Base-by-base conservation (phyloP, 2,329 filamentous ascomycete genomes). In the Fusarium sp. region DNA sequence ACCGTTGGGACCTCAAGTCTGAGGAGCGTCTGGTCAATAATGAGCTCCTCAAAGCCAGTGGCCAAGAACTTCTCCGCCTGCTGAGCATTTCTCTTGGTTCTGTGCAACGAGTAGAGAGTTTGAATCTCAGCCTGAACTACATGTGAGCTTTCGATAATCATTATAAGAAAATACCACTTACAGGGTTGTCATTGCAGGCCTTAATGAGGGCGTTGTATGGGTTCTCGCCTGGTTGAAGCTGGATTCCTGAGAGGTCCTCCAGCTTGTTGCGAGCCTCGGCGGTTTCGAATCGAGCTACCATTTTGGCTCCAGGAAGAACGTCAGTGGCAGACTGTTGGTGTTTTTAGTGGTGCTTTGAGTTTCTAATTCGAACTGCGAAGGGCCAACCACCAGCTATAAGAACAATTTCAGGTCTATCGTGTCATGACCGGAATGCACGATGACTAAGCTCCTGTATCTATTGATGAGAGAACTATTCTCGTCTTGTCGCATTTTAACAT, bases 201-300 rank as follows among this genome's bases (percentile, higher is more conserved):
- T 86, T 79, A 63, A 97, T 92, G 63, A 97, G 82, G 20, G 90
- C 89, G 71, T 92, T 86, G 77, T 95, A 96, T 1, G 93, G 93
- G 72, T 96, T 97, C 76, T 88, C 87, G 47, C 85, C 87, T 0
- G 85, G 83, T 68, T 82, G 77, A 60, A 85, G 74, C 22, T 79
- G 76, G 51, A 87, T 79, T 16, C 86, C 86, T 2, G 87, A 88
- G 27, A 89, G 78, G 55, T 89, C 86, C 74, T 87, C 84, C 14
- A 88, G 77, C 79, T 84, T 86, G 77, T 87, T 87, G 66, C 78
- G 81, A 16, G 81, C 79, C 44, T 86, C 73, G 3, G 81, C 73
- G 10, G 70, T 66, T 53, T 67, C 73, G 12, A 71, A 70, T 53
- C 56, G 71, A 42, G 56, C 59, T 42, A 55, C 49, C 73, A 75